Base-by-base conservation (phyloP, 176 grass and related monocot genomes). In the Ampelocalamus luodianensis region DNA sequence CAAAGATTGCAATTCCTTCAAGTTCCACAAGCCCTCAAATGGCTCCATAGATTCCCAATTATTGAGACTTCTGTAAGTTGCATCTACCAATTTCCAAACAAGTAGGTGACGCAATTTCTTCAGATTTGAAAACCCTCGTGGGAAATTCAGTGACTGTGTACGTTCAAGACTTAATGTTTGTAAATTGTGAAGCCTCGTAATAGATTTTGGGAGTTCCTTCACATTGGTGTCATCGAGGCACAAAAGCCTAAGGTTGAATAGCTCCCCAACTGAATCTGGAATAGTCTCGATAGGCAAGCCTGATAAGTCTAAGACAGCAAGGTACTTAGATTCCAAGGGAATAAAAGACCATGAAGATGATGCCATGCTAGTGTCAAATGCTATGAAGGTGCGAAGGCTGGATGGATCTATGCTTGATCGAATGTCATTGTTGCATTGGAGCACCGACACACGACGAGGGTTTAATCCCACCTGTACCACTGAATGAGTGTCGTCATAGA, bases 181-280 rank as follows among this genome's bases (percentile, higher is more conserved):
- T 14, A 97, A 83, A 55, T 88, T 90, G 0, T 39, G 8, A 42
- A 96, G 89, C 0, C 73, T 91, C 0, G 10, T 8, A 3, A 93
- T 23, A n/a, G 87, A 89, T 18, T 79, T 74, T 29, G 94, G 91
- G 17, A 97, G 82, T 42, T 51, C 1, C 42, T 86, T 85, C 63
- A 97, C 85, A 4, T 79, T 81, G 1, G 91, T 87, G 0, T 68
- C 8, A 0, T 86, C 18, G 0, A 97, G 74, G 40, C 87, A 80
- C 39, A 97, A 69, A 65, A 71, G 82, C 11, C 2, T 77, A 4
- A 93, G 87, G 82, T 91, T 97, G 38, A 91, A 93, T 34, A 91
- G 50, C 22, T 90, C 24, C 0, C 85, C 87, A 27, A 97, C 9
- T 37, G 56, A 71, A 75, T 63, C 3, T 1, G 83, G 83, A 9